A percentile compares a stretch with the other conserved stretches of the same genome.
Evolutionary conservation across 192 early-diverging fungal species (phyloP).

Genomic region (Rhizoclosmatium globosum): DNA sequence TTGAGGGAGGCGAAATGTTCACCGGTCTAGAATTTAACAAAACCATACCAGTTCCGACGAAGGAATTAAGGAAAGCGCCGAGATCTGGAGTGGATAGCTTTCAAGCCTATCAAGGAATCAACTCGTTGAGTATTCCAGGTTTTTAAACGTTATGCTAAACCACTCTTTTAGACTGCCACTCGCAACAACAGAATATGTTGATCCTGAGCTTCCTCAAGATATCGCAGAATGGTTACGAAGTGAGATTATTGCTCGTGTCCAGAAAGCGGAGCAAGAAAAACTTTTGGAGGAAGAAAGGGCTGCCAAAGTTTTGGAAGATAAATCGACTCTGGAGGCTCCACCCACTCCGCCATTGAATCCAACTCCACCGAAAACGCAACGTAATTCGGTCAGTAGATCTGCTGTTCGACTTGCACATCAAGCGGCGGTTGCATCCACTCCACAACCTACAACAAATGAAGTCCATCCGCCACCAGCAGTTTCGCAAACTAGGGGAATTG

Average conservation of each 20-base stretch:
- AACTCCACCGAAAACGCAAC: neutral
- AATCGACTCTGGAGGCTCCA: neutral
- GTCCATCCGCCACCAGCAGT: too few relatives aligned
- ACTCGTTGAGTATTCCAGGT: neutral
- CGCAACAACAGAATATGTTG: too few relatives aligned
- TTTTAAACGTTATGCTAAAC: too few relatives aligned
- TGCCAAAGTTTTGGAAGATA: too few relatives aligned
- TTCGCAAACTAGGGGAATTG: too few relatives aligned
- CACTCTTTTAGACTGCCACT: too few relatives aligned
- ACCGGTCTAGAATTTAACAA: slow-evolving; percentile 9
- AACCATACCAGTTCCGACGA: neutral
- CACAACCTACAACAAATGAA: too few relatives aligned
- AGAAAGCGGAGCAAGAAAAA: neutral
- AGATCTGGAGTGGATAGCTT: neutral
- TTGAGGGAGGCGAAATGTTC: slow-evolving; percentile 12
- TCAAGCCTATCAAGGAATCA: slow-evolving; percentile 14
- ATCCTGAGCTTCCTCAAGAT: neutral
- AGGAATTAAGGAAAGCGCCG: neutral
- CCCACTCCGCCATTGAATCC: neutral
- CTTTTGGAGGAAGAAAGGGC: neutral
- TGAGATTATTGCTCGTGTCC: slow-evolving; percentile 28
- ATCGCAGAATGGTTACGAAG: slow-evolving; percentile 32
- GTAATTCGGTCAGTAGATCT: too few relatives aligned
- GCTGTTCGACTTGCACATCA: too few relatives aligned
- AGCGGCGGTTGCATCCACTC: too few relatives aligned